Percentiles rank a stretch among this genome's conserved stretches.
These are phyloP conservation scores for Phalaenopsis hybrid DNA, from an alignment of 116 monocot species.

Conservation along the genomic window DNA sequence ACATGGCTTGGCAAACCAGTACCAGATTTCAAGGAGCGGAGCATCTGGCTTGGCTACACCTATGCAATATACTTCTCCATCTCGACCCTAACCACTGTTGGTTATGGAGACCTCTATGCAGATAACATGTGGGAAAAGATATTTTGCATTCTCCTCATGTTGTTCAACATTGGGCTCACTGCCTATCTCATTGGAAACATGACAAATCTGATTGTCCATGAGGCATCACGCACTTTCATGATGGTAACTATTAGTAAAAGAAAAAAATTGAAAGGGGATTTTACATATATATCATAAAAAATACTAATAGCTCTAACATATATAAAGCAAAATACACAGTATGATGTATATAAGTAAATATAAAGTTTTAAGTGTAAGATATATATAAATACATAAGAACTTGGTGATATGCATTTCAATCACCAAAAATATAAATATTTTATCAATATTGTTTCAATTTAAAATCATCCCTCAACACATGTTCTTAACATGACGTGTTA, in stretches of 20 bases:
- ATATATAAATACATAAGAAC: too few species aligned
- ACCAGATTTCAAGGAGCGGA: conserved; percentile 31
- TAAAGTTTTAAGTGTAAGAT: too few species aligned
- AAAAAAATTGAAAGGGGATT: neutral
- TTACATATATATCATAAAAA: too few species aligned
- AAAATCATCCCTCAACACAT: neutral
- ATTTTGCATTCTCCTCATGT: conserved; percentile 57
- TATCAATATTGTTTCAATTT: neutral
- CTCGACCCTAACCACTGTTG: conserved; percentile 55
- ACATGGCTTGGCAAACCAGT: conserved; percentile 61
- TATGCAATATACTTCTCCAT: conserved; percentile 64
- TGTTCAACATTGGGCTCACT: conserved; percentile 68
- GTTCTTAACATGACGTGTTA: neutral
- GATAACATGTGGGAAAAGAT: conserved; percentile 44
- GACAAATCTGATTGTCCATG: conserved; percentile 79
- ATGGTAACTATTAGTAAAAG: conserved; percentile 26
- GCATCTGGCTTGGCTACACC: conserved; percentile 53
- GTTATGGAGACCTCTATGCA: conserved; percentile 62
- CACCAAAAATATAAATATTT: neutral
- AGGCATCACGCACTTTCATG: conserved; percentile 27
- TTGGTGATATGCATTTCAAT: too few species aligned
- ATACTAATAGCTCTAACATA: too few species aligned
- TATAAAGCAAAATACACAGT: too few species aligned
- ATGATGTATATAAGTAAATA: too few species aligned
- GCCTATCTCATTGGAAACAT: conserved; percentile 79